Conservation (phyloP, 345 rosid genomes). For the Rhizophora apiculata region DNA sequence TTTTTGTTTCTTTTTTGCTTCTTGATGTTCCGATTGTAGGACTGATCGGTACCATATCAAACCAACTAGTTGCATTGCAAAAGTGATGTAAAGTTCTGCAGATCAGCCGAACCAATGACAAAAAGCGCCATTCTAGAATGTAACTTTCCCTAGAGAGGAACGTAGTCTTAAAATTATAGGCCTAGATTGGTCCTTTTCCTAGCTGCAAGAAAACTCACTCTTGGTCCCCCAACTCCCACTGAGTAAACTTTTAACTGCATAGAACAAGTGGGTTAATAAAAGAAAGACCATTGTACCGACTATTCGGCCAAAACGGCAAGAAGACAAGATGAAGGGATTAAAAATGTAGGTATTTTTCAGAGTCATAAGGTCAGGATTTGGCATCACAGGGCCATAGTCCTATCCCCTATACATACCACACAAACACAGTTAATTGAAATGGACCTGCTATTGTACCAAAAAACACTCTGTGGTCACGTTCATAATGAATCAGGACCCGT, state of each 20-base stretch:
- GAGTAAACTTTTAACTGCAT: neutral
- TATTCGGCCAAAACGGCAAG: constrained; percentile 1
- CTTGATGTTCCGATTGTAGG: neutral
- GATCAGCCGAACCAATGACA: neutral
- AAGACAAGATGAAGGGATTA: neutral
- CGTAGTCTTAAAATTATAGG: neutral
- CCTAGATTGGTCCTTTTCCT: neutral
- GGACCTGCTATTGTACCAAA: neutral
- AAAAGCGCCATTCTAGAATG: neutral
- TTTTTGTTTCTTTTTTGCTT: neutral
- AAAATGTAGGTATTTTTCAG: neutral
- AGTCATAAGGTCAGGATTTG: neutral
- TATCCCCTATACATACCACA: neutral
- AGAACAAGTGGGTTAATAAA: neutral
- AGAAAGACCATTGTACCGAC: constrained; percentile 3
- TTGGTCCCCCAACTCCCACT: constrained; percentile 1
- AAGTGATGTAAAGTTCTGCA: neutral
- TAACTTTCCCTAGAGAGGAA: neutral
- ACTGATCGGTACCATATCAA: neutral
- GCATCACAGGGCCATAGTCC: neutral
- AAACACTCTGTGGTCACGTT: neutral
- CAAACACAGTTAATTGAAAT: neutral
- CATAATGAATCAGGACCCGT: neutral
- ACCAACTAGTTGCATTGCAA: neutral
- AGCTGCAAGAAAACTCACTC: neutral